These are phyloP conservation scores for Taxawa tesnikishii DNA, from an alignment of 2,329 filamentous ascomycete genomes.

Conservation along the genomic window DNA sequence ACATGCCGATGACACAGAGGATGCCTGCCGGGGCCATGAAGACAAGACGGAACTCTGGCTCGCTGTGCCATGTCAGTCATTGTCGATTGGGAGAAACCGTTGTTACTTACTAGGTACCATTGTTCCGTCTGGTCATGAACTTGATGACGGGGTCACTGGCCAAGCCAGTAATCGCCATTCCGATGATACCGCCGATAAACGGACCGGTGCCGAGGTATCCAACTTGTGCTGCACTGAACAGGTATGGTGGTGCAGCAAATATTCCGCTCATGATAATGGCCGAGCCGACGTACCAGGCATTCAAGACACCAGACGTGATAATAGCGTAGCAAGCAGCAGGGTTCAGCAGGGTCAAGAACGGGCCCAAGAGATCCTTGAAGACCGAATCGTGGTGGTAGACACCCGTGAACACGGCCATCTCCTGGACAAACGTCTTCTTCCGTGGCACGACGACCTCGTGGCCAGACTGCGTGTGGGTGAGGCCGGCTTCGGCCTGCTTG, in stretches of 20 bases:
- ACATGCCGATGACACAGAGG: conserved; percentile 15
- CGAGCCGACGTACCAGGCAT: conserved; percentile 10
- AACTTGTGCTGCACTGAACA: conserved; percentile 8
- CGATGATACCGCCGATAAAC: conserved; percentile 10
- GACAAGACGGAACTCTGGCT: no score
- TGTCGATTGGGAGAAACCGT: no score
- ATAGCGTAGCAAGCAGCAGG: conserved; percentile 9
- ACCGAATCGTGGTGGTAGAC: conserved; percentile 9
- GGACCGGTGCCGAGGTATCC: conserved; percentile 12
- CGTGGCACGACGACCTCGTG: neutral
- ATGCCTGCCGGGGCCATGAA: conserved; percentile 4
- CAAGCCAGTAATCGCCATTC: conserved; percentile 5
- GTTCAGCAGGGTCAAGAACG: conserved; percentile 11
- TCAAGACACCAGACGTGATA: conserved; percentile 9
- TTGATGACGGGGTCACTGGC: conserved; percentile 11
- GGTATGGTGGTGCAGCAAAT: conserved; percentile 10
- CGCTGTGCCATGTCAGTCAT: no score
- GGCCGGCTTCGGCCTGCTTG: neutral
- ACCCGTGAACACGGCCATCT: conserved; percentile 9
- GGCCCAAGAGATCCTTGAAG: conserved; percentile 11
- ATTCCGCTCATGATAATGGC: conserved; percentile 13
- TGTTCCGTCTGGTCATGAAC: conserved; percentile 9
- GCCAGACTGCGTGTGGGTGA: neutral
- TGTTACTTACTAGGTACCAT: conserved; percentile 12
- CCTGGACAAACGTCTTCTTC: conserved; percentile 7